Evolutionary conservation across 306 rosid genomes (phyloP), one percentile per base, ranked within the genome.

Genomic region (Ochetophila trinervis): DNA sequence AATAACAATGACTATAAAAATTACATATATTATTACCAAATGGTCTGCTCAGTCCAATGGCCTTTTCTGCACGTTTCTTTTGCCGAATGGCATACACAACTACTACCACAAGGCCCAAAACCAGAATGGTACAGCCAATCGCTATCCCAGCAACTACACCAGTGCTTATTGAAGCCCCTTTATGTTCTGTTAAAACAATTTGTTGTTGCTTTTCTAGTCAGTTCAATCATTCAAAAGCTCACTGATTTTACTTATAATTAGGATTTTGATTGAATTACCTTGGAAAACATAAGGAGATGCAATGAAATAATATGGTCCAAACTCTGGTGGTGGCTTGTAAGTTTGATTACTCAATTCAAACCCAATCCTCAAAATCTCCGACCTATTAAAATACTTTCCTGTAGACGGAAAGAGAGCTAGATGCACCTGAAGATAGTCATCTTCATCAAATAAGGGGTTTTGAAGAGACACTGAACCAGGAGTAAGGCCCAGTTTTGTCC

Each of bases 41-140:
- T 52, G 91, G 99, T 76, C 79, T 85, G 60, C 96, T 90, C 78
- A 84, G 56, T 68, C 89, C 88, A 47, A 90, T 87, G 69, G 99
- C 99, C 68, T 73, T 86, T 78, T 93, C 97, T 23, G 97, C 99
- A 1, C 97, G 96, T 73, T 84, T 93, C 88, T 93, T 93, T 76
- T 93, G 99, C 42, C 78, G 50, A 71, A 93, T 17, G 17, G 96
- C 99, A 16, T 93, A 93, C 60, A 75, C 4, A 34, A 73, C 95
- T 15, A 93, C 70, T 6, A 78, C 94, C 63, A 90, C 44, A 42
- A 93, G 88, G 69, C 87, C 86, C 30, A 93, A 37, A 71, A 88
- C 74, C 76, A 93, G 78, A 59, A 86, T 13, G 64, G 78, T 17
- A 67, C 91, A 74, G 23, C 90, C 86, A 70, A 66, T 11, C 51